Evolutionary conservation across 352 stramenopile genomes (phyloP), one percentile per base, ranked within the genome.

Genomic region (Albugo candida): DNA sequence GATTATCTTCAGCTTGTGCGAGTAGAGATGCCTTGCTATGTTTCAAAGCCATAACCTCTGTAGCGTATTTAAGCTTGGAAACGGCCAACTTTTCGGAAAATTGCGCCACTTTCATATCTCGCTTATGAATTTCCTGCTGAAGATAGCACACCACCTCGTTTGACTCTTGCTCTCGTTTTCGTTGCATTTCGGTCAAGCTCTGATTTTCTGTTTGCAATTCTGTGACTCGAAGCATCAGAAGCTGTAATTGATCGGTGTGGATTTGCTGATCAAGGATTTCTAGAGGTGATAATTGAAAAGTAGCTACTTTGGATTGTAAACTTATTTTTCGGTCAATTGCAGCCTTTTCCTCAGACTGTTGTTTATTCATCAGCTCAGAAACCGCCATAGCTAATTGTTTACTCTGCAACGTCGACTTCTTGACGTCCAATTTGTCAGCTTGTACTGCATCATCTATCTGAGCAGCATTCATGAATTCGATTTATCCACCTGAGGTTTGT

Each of bases 61-160:
- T 67, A 19, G 65, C 56, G 43, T 81, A 68, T 40, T 61, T 69
- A 31, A 87, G 53, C 39, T 79, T 74, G 21, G 60, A 55, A 2
- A 66, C 56, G 24, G 70, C 65, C 3, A 93, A 57, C 49, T 96
- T 71, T 51, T 95, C 84, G 13, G 67, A 81, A 13, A 96, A 61
- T 48, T 81, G 73, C 11, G 65, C 67, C 44, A 81, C 61, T 47
- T 80, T 66, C 51, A 73, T 79, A 58, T 87, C 75, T 21, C 75
- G 67, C 14, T 68, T 74, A 47, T 95, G 80, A 45, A 96, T 83
- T 56, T 96, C 77, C 45, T 83, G 75, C 53, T 96, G 84, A 56
- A 96, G 95, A 61, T 96, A 96, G 6, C 80, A 70, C 18, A 96
- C 84, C 39, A 96, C 95, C 61, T 97, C 86, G 56, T 95, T 81